phyloP scores from a whole-genome alignment of 2,329 filamentous ascomycete genomes.

The Penicillium sp. region DNA sequence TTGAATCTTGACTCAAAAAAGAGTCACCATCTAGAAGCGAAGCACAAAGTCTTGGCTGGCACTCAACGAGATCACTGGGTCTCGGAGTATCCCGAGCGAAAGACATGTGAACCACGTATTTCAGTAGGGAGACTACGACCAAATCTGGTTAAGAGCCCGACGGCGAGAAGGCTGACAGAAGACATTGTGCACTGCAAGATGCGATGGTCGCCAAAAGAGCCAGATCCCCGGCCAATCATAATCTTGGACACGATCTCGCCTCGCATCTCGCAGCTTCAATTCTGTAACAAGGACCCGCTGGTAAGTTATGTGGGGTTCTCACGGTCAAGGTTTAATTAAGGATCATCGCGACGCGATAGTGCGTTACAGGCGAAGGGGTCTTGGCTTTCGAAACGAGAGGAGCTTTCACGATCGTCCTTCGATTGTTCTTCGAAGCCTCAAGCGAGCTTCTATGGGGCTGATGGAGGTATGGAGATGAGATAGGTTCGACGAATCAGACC shows the following conservation, averaged over 20 bases:
- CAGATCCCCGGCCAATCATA: not conserved
- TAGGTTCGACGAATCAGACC: slow-evolving; percentile 13
- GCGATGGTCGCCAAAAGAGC: too few relatives aligned
- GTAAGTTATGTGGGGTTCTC: slow-evolving; percentile 11
- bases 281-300: slow-evolving; percentile 14
- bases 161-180: too few relatives aligned
- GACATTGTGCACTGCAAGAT: too few relatives aligned
- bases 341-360: slow-evolving; percentile 31
- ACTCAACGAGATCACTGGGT: too few relatives aligned
- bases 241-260: slow-evolving; percentile 16
- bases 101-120: not conserved
- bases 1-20: not conserved
- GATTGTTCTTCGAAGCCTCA: slow-evolving; percentile 18
- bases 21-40: not conserved
- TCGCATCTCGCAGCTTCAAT: slow-evolving; percentile 1
- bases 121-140: not conserved
- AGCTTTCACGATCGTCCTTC: slow-evolving; percentile 15
- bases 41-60: not conserved
- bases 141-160: too few relatives aligned
- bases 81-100: slow-evolving; percentile 8
- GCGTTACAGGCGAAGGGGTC: slow-evolving; percentile 23
- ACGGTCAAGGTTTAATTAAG: slow-evolving; percentile 38
- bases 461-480: slow-evolving; percentile 8
- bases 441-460: slow-evolving; percentile 16
- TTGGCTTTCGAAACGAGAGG: slow-evolving; percentile 26